A percentile compares a stretch with the other conserved stretches of the same genome.
phyloP scores from a whole-genome alignment of 805 yeast genomes.

The Pichia heedii region DNA sequence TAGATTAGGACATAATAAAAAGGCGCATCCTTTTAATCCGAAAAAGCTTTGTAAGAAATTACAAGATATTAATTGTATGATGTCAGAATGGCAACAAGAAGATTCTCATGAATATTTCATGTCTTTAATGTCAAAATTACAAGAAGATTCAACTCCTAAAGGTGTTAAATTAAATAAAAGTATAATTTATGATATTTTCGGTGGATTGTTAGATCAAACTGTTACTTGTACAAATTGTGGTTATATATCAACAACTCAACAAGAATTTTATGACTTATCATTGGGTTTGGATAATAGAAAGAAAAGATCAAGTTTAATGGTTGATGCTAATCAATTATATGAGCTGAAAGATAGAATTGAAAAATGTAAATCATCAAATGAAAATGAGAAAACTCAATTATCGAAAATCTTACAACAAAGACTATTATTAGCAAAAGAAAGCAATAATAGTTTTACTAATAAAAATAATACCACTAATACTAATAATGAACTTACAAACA shows the following conservation, averaged over 20 bases:
- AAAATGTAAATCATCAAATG: constrained; percentile 18
- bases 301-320: constrained; percentile 29
- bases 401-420: constrained; percentile 24
- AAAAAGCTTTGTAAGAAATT: constrained; percentile 59
- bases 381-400: constrained; percentile 17
- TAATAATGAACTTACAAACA: background rate
- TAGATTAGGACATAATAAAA: constrained; percentile 38
- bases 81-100: constrained; percentile 97
- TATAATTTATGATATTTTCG: constrained; percentile 86
- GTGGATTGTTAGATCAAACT: constrained; percentile 77
- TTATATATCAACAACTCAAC: constrained; percentile 78
- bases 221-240: constrained; percentile 80
- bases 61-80: constrained; percentile 87
- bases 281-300: constrained; percentile 57
- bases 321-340: constrained; percentile 21
- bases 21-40: constrained; percentile 57
- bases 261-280: constrained; percentile 89
- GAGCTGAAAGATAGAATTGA: constrained; percentile 23
- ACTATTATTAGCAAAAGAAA: constrained; percentile 21
- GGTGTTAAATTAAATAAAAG: constrained; percentile 78
- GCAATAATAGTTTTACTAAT: constrained; percentile 15
- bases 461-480: background rate
- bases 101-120: constrained; percentile 96
- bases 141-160: constrained; percentile 87
- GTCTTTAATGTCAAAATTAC: constrained; percentile 81